A percentile compares a stretch with the other conserved stretches of the same genome.
These are phyloP conservation scores for Suhomyces panamericanus DNA, from an alignment of 1,139 yeast species.

Conservation along the genomic window DNA sequence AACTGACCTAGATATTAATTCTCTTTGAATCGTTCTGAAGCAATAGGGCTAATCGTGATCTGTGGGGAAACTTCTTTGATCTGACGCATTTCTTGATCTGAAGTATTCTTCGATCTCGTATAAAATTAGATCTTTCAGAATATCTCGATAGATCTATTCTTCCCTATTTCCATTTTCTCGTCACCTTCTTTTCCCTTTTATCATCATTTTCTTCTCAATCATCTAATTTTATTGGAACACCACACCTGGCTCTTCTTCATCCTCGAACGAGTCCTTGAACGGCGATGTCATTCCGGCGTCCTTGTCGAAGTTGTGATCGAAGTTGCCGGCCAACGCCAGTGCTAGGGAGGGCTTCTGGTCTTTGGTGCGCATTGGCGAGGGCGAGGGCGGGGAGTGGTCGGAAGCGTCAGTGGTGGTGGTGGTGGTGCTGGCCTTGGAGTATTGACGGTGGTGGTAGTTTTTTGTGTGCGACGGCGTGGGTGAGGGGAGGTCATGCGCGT, in stretches of 20 bases:
- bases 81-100: too few species aligned
- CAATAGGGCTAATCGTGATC: too few species aligned
- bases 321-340: conserved; percentile 3
- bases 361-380: too few species aligned
- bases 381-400: neutral
- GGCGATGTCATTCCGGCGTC: conserved; percentile 13
- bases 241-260: conserved; percentile 8
- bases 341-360: neutral
- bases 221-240: conserved; percentile 6
- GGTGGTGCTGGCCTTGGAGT: neutral
- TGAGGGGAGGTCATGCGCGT: conserved; percentile 10
- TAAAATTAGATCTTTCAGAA: too few species aligned
- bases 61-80: too few species aligned
- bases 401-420: neutral
- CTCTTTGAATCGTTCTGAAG: too few species aligned
- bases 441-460: neutral
- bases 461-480: neutral
- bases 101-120: too few species aligned
- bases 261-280: conserved; percentile 6
- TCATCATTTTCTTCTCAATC: neutral
- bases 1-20: too few species aligned
- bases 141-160: too few species aligned
- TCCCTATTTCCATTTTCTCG: too few species aligned
- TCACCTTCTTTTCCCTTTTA: too few species aligned
- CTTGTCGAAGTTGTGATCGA: conserved; percentile 12